phyloP scores from a whole-genome alignment of 139 green algal genomes.

The Tetradesmus lagerheimii region DNA sequence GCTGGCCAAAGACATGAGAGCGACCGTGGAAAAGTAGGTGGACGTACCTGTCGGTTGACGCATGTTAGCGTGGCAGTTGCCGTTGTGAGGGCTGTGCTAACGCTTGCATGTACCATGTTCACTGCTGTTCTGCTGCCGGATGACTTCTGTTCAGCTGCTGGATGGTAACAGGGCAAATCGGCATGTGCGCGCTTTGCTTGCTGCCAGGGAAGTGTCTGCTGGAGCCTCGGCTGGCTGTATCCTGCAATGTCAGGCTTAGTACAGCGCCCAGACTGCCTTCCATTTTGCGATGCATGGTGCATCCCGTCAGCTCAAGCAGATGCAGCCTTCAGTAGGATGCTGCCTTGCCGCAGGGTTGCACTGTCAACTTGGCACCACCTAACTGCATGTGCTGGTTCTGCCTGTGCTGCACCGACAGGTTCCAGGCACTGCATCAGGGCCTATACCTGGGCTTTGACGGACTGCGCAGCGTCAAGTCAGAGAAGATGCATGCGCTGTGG shows the following conservation, averaged over 20 bases:
- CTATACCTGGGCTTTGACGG: slow-evolving; percentile 61
- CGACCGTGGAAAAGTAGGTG: background rate
- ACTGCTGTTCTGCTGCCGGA: too few relatives aligned
- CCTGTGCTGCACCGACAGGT: background rate
- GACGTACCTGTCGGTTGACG: background rate
- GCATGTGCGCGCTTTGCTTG: background rate
- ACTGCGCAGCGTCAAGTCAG: slow-evolving; percentile 40
- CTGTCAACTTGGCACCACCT: background rate
- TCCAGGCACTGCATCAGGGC: slow-evolving; percentile 41
- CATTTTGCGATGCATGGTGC: too few relatives aligned
- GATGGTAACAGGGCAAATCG: background rate
- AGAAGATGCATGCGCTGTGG: slow-evolving; percentile 45
- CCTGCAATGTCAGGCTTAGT: too few relatives aligned
- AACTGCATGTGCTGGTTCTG: background rate
- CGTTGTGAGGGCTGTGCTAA: background rate
- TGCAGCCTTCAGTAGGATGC: too few relatives aligned
- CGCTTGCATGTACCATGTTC: too few relatives aligned
- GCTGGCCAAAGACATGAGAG: background rate
- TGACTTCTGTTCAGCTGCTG: background rate
- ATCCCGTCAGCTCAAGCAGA: too few relatives aligned
- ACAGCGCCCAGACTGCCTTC: too few relatives aligned
- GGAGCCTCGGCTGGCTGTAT: too few relatives aligned
- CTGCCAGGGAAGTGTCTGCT: background rate
- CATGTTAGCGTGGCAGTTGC: background rate
- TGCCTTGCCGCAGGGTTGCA: too few relatives aligned